Evolutionary conservation across 495 filamentous ascomycete species (phyloP), one percentile per base, ranked within the genome.

Genomic region (Xylaria castorea): DNA sequence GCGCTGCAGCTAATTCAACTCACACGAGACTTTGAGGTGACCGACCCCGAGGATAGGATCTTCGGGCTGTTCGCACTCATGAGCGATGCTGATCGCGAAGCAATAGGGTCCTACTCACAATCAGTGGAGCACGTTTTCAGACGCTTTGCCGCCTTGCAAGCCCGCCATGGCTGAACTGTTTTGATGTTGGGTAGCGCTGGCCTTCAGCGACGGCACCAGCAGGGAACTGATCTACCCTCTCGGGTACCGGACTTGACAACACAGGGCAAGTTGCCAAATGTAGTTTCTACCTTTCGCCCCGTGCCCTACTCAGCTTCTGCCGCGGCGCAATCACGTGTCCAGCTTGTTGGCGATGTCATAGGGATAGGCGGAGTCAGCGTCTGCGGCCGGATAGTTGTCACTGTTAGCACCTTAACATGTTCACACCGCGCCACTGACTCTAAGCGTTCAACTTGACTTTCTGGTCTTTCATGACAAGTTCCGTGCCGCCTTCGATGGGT

Each of bases 381-480:
- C 46, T 18, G 46, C 46, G 20, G n/a, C 61, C 18, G 44, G 14
- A n/a, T 34, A 11, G 5, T 44, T 14, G n/a, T 44, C 2, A 42
- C 38, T 22, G 30, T 63, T 5, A 0, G 27, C 4, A 27, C 8
- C n/a, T 11, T 25, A 20, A n/a, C 38, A 63, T 44, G 61, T 44
- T 0, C 20, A 63, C 22, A 42, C 38, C 12, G 11, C 61, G 12
- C 25, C 63, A 14, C 38, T 64, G 18, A 12, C 38, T 5, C 61
- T 22, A 16, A 64, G 61, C 61, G 61, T n/a, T 11, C 22, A 64
- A 18, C 61, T 12, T 44, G 38, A 27, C 34, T 62, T 62, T n/a
- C 32, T 38, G 7, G 18, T 40, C 20, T 62, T 62, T 9, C 58
- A 62, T 7, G 58, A 62, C 16, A 22, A 46, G 12, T 30, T 44